Conservation (phyloP, 441 rosid species). For the Populus hybrid region DNA sequence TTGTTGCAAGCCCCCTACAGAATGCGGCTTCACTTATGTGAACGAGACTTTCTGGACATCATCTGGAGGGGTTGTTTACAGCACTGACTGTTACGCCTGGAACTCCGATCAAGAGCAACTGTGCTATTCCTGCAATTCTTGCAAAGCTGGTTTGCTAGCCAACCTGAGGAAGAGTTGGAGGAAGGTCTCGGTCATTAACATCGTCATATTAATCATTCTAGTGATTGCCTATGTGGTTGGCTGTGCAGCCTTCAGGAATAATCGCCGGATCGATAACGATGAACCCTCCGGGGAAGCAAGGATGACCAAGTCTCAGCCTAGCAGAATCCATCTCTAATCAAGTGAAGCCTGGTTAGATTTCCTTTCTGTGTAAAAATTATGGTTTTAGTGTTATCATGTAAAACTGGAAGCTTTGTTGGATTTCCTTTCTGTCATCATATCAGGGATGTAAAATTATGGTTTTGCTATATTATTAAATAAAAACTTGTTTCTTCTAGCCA, state of each 20-base stretch:
- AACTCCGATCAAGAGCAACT: constrained; percentile 62
- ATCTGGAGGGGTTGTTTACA: constrained; percentile 33
- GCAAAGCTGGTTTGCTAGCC: constrained; percentile 92
- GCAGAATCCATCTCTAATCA: constrained; percentile 37
- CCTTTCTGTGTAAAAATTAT: no score
- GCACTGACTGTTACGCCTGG: constrained; percentile 62
- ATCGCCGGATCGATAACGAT: constrained; percentile 69
- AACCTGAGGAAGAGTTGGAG: constrained; percentile 92
- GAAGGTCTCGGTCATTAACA: constrained; percentile 82
- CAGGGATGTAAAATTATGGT: no score
- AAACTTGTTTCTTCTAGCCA: no score
- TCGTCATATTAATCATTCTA: constrained; percentile 63
- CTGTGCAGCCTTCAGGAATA: constrained; percentile 71
- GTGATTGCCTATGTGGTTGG: constrained; percentile 68
- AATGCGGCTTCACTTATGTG: constrained; percentile 57
- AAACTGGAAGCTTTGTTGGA: no score
- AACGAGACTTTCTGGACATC: constrained; percentile 69
- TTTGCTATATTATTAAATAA: no score
- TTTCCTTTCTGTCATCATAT: no score
- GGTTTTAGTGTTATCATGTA: not conserved
- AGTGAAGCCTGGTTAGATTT: not conserved
- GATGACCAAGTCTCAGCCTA: constrained; percentile 75
- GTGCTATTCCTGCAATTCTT: constrained; percentile 73
- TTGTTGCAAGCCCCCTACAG: constrained; percentile 92
- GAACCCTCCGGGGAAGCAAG: constrained; percentile 71